Percentiles rank a stretch among this genome's conserved stretches.
Evolutionary conservation across 1,139 yeast genomes (phyloP).

Genomic region (Yamadazyma aaseri): DNA sequence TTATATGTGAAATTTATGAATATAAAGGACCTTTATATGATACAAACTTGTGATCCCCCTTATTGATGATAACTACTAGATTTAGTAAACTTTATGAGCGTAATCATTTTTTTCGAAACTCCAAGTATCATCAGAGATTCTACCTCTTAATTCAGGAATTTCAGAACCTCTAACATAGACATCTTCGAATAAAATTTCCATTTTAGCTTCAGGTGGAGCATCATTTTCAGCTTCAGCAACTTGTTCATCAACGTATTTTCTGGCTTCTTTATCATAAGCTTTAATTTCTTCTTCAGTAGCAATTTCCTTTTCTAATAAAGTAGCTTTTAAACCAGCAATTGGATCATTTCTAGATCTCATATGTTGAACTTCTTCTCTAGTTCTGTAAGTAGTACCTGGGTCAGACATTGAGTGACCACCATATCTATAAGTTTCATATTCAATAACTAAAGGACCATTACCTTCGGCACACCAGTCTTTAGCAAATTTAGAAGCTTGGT

Average conservation of each 20-base stretch:
- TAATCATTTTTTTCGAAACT: constrained; percentile 74
- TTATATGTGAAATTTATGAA: too few relatives aligned
- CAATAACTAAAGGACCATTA: constrained; percentile 94
- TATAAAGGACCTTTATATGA: too few relatives aligned
- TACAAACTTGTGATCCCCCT: too few relatives aligned
- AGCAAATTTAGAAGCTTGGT: constrained; percentile 95
- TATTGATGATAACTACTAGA: too few relatives aligned
- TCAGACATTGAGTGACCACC: constrained; percentile 99
- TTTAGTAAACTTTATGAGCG: constrained; percentile 51
- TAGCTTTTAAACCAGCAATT: constrained; percentile 91
- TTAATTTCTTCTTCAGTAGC: constrained; percentile 95
- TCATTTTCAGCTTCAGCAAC: constrained; percentile 91
- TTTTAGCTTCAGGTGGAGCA: constrained; percentile 93
- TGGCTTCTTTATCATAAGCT: constrained; percentile 91
- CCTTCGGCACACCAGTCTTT: constrained; percentile 93
- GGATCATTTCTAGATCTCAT: constrained; percentile 99
- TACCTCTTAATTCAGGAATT: constrained; percentile 90
- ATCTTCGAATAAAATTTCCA: constrained; percentile 93
- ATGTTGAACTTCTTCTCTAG: constrained; percentile 99
- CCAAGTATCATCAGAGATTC: constrained; percentile 94
- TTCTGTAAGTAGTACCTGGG: constrained; percentile 99
- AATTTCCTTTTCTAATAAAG: constrained; percentile 74
- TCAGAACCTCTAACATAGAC: constrained; percentile 95
- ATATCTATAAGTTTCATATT: constrained; percentile 97
- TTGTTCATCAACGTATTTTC: constrained; percentile 93